Conservation (phyloP, 1,284 basidiomycete genomes). For the Sparassis latifolia region DNA sequence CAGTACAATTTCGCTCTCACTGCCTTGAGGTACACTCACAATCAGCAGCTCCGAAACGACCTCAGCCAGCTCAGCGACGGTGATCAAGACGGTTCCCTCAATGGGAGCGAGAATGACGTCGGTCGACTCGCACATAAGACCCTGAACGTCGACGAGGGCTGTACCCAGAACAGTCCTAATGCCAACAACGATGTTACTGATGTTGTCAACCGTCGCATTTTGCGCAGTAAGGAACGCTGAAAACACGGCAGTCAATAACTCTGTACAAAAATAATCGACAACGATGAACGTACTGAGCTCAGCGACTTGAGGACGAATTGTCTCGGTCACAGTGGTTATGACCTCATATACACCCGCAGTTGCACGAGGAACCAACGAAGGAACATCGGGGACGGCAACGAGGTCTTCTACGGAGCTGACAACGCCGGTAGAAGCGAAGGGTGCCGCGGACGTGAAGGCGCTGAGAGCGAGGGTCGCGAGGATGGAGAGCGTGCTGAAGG, state of each 20-base stretch:
- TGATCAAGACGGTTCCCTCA: constrained; percentile 22
- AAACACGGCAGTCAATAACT: neutral
- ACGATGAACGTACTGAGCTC: constrained; percentile 26
- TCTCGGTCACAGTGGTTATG: constrained; percentile 19
- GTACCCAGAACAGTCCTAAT: constrained; percentile 26
- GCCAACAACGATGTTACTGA: constrained; percentile 23
- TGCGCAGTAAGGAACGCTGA: constrained; percentile 24
- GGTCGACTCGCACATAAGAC: constrained; percentile 26
- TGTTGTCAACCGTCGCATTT: constrained; percentile 25
- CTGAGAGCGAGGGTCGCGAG: constrained; percentile 33
- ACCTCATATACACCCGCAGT: constrained; percentile 13
- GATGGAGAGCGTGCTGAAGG: constrained; percentile 34
- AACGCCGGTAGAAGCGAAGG: constrained; percentile 6
- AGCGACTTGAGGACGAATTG: constrained; percentile 4
- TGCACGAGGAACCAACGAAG: constrained; percentile 4
- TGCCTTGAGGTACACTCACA: constrained; percentile 9
- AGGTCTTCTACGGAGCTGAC: constrained; percentile 9
- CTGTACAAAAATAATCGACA: neutral
- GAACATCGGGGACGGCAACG: constrained; percentile 7
- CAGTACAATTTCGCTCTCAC: constrained; percentile 6
- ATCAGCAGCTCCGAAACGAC: constrained; percentile 24
- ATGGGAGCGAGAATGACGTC: constrained; percentile 27
- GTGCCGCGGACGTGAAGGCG: constrained; percentile 19
- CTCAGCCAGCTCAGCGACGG: constrained; percentile 24
- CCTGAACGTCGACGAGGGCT: constrained; percentile 27